Conservation (phyloP, 352 stramenopile genomes). For the Globisporangium spiculum region DNA sequence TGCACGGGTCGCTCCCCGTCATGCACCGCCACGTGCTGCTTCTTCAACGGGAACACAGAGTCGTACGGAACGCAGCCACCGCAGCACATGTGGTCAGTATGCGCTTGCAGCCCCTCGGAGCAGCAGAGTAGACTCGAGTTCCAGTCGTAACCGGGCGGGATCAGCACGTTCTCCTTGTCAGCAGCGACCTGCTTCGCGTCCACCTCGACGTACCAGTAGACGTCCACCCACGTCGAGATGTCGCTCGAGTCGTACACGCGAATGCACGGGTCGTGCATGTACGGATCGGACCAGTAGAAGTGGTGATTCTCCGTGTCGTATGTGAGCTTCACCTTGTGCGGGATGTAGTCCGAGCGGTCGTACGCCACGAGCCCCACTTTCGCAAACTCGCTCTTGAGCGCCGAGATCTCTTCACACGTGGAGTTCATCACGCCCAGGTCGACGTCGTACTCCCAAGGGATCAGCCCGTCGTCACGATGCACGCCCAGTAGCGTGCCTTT, state of each 20-base stretch:
- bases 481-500: slow-evolving; percentile 74
- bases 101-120: slow-evolving; percentile 56
- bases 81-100: slow-evolving; percentile 76
- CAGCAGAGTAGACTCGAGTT: slow-evolving; percentile 68
- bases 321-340: slow-evolving; percentile 81
- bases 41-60: slow-evolving; percentile 61
- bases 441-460: slow-evolving; percentile 81
- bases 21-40: slow-evolving; percentile 38
- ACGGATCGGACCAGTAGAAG: slow-evolving; percentile 77
- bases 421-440: slow-evolving; percentile 79
- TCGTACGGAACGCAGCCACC: slow-evolving; percentile 61
- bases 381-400: slow-evolving; percentile 62
- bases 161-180: slow-evolving; percentile 44
- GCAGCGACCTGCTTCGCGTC: slow-evolving; percentile 37
- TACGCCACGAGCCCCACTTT: slow-evolving; percentile 61
- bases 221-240: slow-evolving; percentile 67
- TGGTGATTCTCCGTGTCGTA: slow-evolving; percentile 82
- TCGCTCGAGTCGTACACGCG: slow-evolving; percentile 67
- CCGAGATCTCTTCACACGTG: slow-evolving; percentile 64
- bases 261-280: slow-evolving; percentile 74
- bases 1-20: slow-evolving; percentile 45
- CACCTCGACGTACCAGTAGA: slow-evolving; percentile 81
- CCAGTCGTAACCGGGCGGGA: slow-evolving; percentile 58
- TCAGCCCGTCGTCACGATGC: slow-evolving; percentile 64
- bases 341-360: slow-evolving; percentile 66